Evolutionary conservation across 306 rosid genomes (phyloP), one percentile per base, ranked within the genome.

Genomic region (Castanospermum australe): DNA sequence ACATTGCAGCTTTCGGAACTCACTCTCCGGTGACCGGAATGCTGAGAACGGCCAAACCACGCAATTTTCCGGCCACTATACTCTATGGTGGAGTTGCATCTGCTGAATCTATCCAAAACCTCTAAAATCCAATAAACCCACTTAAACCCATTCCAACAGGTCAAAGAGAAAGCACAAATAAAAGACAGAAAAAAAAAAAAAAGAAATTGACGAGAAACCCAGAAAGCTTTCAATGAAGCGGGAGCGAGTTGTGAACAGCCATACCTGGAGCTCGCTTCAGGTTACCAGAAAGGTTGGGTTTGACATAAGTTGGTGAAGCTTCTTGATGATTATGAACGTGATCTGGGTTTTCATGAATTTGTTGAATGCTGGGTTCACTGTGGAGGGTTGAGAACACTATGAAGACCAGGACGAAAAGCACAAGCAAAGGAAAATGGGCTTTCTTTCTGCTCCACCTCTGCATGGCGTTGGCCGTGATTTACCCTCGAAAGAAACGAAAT

Each of bases 61-160:
- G 85, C 81, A 73, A 95, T 90, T 82, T 76, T 91, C 82, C 91
- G 78, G 61, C 94, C 97, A 80, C 96, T 95, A 62, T 93, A 93
- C 78, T 84, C 87, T 63, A 24, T 15, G 0, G 98, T 93, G 57
- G 97, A 89, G 85, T 93, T 93, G 85, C 99, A 95, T 84, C 83
- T 89, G 86, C 92, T 89, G 76, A 90, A 89, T 89, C 98, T 91
- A 83, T 93, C 97, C 89, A 95, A 85, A 85, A 87, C 69, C 81
- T 78, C 97, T 91, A 82, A 15, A 83, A 82, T 75, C 67, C 81
- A 79, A 60, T 22, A 51, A 81, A 84, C 51, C 32, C 44, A 59
- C 67, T 64, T 25, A 68, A 55, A 81, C 76, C 81, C 82, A 83
- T 51, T 17, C 77, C 65, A 55, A 45, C 57, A 77, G 74, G 64